Base-by-base conservation (phyloP, 2,329 filamentous ascomycete species). In the Colletotrichum kahawae region DNA sequence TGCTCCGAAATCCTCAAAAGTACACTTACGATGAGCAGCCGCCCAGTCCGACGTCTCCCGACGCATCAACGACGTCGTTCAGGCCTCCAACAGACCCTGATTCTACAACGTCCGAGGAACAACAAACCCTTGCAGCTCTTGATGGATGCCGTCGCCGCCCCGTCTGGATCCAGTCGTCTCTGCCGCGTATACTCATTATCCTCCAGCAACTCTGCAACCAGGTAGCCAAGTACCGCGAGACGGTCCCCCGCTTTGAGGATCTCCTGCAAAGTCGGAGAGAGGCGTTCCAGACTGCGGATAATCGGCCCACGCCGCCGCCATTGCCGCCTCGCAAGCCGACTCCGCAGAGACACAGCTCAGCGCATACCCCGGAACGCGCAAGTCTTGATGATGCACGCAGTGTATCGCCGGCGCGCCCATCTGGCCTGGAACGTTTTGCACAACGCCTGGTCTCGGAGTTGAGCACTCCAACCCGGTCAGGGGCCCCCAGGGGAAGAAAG, bases 161-260 rank as follows among this genome's bases (percentile, higher is more conserved):
- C 1, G 83, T 84, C 68, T 93, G 88, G 91, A 84, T 81, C 62
- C 84, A 82, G 77, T 87, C 84, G 76, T 87, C 87, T 64, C 83
- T 89, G 24, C 90, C 88, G 24, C 87, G 87, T 34, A 86, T 95
- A 5, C 86, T 94, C 16, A 82, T 83, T 2, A 86, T 92, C 27
- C 82, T 96, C 1, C 89, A 92, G 77, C 84, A 83, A 8, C 87
- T 96, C 1, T 88, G 91, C 13, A 88, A 91, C 29, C 92, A 95
- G 80, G 89, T 94, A 14, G 83, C 87, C 16, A 85, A 85, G 2
- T 95, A 93, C 85, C 90, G 91, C 68, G 85, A 87, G 62, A 89
- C 90, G 7, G 89, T 96, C 8, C 91, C 93, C 0, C 91, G 94
- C 48, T 96, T 95, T 80, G 92, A 95, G 67, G 92, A 94, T 48